Base-by-base conservation (phyloP, 345 rosid genomes). In the Eucalyptus cloeziana region DNA sequence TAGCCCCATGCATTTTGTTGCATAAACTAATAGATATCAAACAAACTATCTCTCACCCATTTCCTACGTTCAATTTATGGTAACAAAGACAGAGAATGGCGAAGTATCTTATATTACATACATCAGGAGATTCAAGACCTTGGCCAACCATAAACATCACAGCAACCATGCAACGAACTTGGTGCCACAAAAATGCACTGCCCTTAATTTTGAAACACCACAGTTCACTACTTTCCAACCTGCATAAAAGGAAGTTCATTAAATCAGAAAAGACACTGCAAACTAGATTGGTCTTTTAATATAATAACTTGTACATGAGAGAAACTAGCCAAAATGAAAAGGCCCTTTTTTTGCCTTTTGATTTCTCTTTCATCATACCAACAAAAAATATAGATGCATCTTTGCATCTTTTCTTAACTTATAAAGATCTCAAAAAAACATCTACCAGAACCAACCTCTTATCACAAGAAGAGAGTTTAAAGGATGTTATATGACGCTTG, bases 161-260 rank as follows among this genome's bases (percentile, higher is more conserved):
- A 52, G 97, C 94, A 87, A 96, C 99, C 94, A 97, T 96, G 93
- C 97, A 95, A 49, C 99, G 96, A 89, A 97, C 94, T 89, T 97
- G 99, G 92, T 97, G 99, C 99, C 98, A 96, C 87, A 96, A 91
- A 93, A 97, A 97, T 88, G 99, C 98, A 90, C 96, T 96, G 86
- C 99, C 99, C 91, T 90, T 94, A 89, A 97, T 91, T 92, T 93
- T 95, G 89, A 96, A 92, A 62, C 90, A 94, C 89, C 90, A 95
- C 49, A 97, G 97, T 93, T 95, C 94, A 91, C 86, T 92, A 87
- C 94, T 98, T 87, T 93, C 94, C 85, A 89, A 93, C 87, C 99
- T 97, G 94, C 88, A 88, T 87, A 91, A 91, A 47, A 87, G 44
- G 62, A 69, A 58, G 85, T 33, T 81, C 31, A 69, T 67, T 71